Base-by-base conservation (phyloP, 805 yeast species). In the Metschnikowia shivogae region DNA sequence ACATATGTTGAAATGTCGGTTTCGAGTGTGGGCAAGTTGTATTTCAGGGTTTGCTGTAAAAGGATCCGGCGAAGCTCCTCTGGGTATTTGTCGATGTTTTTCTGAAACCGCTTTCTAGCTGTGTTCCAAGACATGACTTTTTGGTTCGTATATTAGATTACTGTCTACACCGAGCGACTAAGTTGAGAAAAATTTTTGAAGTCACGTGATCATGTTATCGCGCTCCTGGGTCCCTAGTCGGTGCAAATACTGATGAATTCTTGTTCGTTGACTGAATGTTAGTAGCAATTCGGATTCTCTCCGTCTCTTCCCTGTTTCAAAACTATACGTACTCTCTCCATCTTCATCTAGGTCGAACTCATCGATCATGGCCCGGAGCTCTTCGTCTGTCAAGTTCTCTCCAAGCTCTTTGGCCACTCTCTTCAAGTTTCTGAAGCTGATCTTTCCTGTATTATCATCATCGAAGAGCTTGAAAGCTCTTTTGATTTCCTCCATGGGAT, bases 301-400 rank as follows among this genome's bases (percentile, higher is more conserved):
- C 9, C 11, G 4, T 33, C 5, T n/a, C 22, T n/a, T 12, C 17
- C 36, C 17, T 33, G 6, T 33, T 19, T 12, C 14, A 12, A 14
- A n/a, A 7, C 4, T 35, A 59, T 69, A 75, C 76, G 56, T 65
- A 67, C 76, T 90, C 53, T 87, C 96, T 41, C 98, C 98, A 63
- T 93, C 98, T 45, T 88, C 95, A 62, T 93, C 97, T 42, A 90
- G 68, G 67, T 93, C 99, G 61, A 93, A 93, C 64, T 92, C 98
- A 50, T 90, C 96, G 53, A 93, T 93, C 99, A 93, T 93, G 4
- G 97, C 97, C 54, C 86, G 77, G 42, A 93, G 72, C 60, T 93
- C 99, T 47, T 89, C 96, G 55, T 93, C 99, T 5, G 88, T 82
- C 46, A 93, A 69, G 55, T 84, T 86, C 63, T 93, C 99, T 2